Percentiles rank a stretch among this genome's conserved stretches.
Evolutionary conservation across 2,329 filamentous ascomycete species (phyloP).

Genomic region (Graphilbum sp.): DNA sequence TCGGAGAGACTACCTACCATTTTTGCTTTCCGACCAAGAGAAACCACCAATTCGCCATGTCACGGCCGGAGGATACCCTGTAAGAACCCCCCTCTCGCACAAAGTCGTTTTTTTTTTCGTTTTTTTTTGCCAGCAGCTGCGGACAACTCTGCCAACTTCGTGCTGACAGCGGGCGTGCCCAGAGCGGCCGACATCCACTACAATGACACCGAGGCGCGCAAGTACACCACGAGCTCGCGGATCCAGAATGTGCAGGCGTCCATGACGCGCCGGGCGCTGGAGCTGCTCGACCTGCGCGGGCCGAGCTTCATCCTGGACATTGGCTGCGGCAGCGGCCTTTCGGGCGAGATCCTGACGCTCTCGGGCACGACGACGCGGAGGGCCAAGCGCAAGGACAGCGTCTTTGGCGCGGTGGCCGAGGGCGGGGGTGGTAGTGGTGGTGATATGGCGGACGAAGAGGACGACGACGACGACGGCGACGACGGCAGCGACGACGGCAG

Average conservation of each 20-base stretch:
- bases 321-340: slow-evolving; percentile 91
- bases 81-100: slow-evolving; percentile 24
- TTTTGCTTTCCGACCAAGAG: too few species aligned
- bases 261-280: slow-evolving; percentile 88
- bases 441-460: not conserved
- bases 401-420: not conserved
- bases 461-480: not conserved
- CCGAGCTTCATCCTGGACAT: slow-evolving; percentile 88
- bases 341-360: slow-evolving; percentile 72
- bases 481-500: slow-evolving; percentile 2
- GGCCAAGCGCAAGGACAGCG: not conserved
- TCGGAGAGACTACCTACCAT: too few species aligned
- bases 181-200: slow-evolving; percentile 96
- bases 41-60: slow-evolving; percentile 42
- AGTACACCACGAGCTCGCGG: slow-evolving; percentile 92
- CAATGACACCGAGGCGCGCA: slow-evolving; percentile 85
- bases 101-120: too few species aligned
- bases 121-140: too few species aligned
- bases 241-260: slow-evolving; percentile 89
- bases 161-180: slow-evolving; percentile 11
- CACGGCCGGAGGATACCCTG: slow-evolving; percentile 90
- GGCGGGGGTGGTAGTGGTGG: not conserved
- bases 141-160: too few species aligned
- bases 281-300: slow-evolving; percentile 64
- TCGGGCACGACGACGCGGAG: slow-evolving; percentile 6